Evolutionary conservation across 2,329 filamentous ascomycete genomes (phyloP).

Genomic region (Alternaria viburni): DNA sequence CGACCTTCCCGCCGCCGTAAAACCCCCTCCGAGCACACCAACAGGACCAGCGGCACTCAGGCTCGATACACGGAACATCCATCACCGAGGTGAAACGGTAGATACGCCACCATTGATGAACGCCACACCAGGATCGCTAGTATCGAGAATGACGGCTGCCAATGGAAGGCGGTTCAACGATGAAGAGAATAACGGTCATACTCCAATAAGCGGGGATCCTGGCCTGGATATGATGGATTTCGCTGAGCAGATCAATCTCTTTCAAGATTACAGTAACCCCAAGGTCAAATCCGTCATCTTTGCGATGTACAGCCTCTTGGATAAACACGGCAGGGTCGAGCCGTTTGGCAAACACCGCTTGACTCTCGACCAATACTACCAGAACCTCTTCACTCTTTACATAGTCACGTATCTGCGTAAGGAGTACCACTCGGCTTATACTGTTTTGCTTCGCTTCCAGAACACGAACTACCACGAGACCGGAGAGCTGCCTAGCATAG

Average conservation of each 20-base stretch:
- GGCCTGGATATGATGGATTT: background rate
- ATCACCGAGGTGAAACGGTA: background rate
- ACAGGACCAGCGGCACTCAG: background rate
- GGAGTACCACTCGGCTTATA: slow-evolving; percentile 9
- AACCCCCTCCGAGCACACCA: background rate
- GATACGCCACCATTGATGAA: background rate
- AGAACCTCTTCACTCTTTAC: slow-evolving; percentile 20
- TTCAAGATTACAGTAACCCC: background rate
- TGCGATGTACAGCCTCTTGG: slow-evolving; percentile 5
- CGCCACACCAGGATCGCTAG: background rate
- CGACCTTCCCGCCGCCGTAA: background rate
- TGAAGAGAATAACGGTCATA: background rate
- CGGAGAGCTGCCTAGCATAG: background rate
- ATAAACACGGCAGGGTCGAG: background rate
- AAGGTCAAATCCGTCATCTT: background rate
- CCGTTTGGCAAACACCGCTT: background rate
- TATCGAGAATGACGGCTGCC: background rate
- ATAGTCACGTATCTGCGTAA: slow-evolving; percentile 9
- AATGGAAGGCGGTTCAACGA: background rate
- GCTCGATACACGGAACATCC: background rate
- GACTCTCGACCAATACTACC: slow-evolving; percentile 19
- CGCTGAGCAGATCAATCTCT: background rate
- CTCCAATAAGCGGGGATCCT: background rate
- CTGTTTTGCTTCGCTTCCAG: slow-evolving; percentile 19
- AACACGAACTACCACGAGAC: slow-evolving; percentile 11